A percentile compares a stretch with the other conserved stretches of the same genome.
These are phyloP conservation scores for Jacaranda mimosifolia DNA, from an alignment of 257 asterid genomes.

Conservation along the genomic window DNA sequence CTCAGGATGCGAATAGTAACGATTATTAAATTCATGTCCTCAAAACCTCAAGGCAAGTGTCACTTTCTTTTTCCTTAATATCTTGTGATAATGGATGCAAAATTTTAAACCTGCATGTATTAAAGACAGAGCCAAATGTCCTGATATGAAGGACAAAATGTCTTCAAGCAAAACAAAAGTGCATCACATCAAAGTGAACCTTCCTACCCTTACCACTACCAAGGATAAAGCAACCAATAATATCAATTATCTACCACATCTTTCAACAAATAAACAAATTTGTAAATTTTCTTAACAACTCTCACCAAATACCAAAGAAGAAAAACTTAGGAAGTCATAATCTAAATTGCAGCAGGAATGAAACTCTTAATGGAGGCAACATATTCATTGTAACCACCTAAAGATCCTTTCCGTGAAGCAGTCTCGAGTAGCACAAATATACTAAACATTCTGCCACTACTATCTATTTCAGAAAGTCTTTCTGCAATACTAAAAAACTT, in stretches of 20 bases:
- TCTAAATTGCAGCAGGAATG: conserved; percentile 22
- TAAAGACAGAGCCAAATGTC: background rate
- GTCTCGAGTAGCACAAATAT: background rate
- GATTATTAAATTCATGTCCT: too few species aligned
- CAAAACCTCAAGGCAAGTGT: background rate
- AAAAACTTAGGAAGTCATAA: background rate
- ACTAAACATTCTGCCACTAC: background rate
- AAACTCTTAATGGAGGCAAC: background rate
- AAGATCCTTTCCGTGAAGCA: conserved; percentile 12
- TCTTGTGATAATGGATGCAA: background rate
- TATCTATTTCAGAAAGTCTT: background rate
- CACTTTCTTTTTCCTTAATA: background rate
- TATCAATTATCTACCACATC: background rate
- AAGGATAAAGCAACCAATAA: conserved; percentile 1
- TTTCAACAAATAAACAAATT: background rate
- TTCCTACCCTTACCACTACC: background rate
- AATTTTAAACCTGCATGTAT: background rate
- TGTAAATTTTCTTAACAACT: background rate
- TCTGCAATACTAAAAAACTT: background rate
- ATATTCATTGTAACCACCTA: conserved; percentile 4
- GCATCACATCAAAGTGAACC: background rate
- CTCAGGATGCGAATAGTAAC: too few species aligned
- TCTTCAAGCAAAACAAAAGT: background rate
- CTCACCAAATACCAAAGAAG: background rate
- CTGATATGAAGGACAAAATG: background rate